phyloP scores from a whole-genome alignment of 2,329 filamentous ascomycete genomes.

The Lachnellula hyalina region DNA sequence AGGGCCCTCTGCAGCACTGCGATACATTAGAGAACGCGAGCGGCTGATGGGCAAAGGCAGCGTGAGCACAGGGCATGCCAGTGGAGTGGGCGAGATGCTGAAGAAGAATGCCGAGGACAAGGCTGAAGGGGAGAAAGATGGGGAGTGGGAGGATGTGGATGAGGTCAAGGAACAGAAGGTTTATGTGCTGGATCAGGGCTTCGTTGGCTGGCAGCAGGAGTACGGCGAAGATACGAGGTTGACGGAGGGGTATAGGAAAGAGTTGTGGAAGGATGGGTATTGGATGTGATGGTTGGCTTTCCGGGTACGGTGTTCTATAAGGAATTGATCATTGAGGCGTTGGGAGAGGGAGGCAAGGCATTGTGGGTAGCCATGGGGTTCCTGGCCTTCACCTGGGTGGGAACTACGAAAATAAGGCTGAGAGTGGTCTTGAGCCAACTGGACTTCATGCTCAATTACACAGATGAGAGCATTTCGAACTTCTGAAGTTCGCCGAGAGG shows the following conservation, averaged over 20 bases:
- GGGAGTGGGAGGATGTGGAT: slow-evolving; percentile 23
- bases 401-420: too few species aligned
- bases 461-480: too few species aligned
- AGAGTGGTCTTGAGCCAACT: too few species aligned
- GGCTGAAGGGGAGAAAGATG: slow-evolving; percentile 30
- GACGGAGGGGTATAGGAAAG: slow-evolving; percentile 78
- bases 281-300: slow-evolving; percentile 15
- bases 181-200: slow-evolving; percentile 77
- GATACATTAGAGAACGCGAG: slow-evolving; percentile 69
- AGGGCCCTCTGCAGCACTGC: slow-evolving; percentile 76
- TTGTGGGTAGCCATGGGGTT: too few species aligned
- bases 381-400: too few species aligned
- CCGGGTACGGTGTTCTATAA: too few species aligned
- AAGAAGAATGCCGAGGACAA: slow-evolving; percentile 26
- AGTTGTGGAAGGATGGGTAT: slow-evolving; percentile 61
- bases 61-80: slow-evolving; percentile 17
- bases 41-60: slow-evolving; percentile 32
- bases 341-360: neutral
- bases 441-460: too few species aligned
- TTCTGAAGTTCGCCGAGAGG: too few species aligned
- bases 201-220: slow-evolving; percentile 81
- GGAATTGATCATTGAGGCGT: too few species aligned
- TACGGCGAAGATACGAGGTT: slow-evolving; percentile 73
- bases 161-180: slow-evolving; percentile 57
- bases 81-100: slow-evolving; percentile 19